phyloP scores from a whole-genome alignment of 345 rosid genomes.

The Linum tenue region DNA sequence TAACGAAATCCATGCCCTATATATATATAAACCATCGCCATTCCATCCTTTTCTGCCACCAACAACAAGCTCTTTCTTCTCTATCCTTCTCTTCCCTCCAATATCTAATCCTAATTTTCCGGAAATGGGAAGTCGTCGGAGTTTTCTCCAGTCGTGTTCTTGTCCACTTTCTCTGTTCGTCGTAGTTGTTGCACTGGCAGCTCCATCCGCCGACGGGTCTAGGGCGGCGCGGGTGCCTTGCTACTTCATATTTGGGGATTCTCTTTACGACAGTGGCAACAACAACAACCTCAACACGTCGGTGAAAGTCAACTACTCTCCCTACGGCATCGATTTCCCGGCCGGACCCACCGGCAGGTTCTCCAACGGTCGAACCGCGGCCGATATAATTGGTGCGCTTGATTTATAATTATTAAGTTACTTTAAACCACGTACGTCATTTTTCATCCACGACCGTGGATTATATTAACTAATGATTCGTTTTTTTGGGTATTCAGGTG shows the following conservation, averaged over 20 bases:
- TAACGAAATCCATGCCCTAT: too few species aligned
- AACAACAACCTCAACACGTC: conserved; percentile 13
- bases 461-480: not conserved
- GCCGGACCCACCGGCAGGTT: conserved; percentile 16
- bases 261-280: conserved; percentile 15
- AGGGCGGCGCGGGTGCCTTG: conserved; percentile 11
- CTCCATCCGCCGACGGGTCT: not conserved
- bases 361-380: conserved; percentile 13
- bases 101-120: not conserved
- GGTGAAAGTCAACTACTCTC: conserved; percentile 13
- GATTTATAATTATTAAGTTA: not conserved
- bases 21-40: too few species aligned
- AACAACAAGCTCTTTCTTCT: too few species aligned
- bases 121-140: not conserved
- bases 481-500: conserved; percentile 2
- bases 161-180: not conserved
- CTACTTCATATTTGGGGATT: conserved; percentile 23
- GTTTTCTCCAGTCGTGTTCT: too few species aligned
- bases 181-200: not conserved
- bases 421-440: not conserved
- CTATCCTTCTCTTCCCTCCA: too few species aligned
- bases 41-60: too few species aligned
- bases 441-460: not conserved
- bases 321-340: conserved; percentile 21
- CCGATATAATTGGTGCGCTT: conserved; percentile 11